Conservation (phyloP, 1,139 yeast genomes). For the Suhomyces terraborum region DNA sequence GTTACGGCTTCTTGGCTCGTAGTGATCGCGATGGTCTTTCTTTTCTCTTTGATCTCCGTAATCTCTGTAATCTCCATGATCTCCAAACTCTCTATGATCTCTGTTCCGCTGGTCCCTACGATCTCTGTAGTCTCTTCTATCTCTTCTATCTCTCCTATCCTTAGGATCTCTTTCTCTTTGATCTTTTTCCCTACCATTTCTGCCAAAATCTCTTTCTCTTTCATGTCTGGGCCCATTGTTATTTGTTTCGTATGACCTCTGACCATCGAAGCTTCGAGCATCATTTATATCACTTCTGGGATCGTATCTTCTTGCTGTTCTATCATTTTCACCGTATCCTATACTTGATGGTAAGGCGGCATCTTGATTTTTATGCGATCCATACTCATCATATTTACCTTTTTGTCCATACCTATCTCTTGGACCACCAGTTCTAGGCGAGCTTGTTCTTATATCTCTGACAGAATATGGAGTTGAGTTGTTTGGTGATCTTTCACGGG, state of each 20-base stretch:
- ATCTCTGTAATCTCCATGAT: slow-evolving; percentile 1
- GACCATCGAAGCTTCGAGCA: slow-evolving; percentile 1
- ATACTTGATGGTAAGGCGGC: background rate
- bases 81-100: slow-evolving; percentile 4
- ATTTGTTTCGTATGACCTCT: background rate
- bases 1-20: slow-evolving; percentile 3
- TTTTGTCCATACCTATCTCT: slow-evolving; percentile 2
- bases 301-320: background rate
- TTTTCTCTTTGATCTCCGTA: background rate
- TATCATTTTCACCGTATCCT: background rate
- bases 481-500: slow-evolving; percentile 12
- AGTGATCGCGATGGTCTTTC: slow-evolving; percentile 6
- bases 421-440: background rate
- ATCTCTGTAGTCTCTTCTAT: slow-evolving; percentile 7
- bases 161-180: slow-evolving; percentile 8
- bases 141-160: slow-evolving; percentile 6
- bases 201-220: background rate
- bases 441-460: background rate
- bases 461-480: slow-evolving; percentile 2
- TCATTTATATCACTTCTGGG: background rate
- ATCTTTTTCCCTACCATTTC: too few relatives aligned
- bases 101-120: slow-evolving; percentile 10
- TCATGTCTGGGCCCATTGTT: background rate
- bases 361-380: background rate
- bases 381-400: slow-evolving; percentile 10